Evolutionary conservation across 2,329 filamentous ascomycete genomes (phyloP), one percentile per base, ranked within the genome.

Genomic region (Grosmannia clavigera): DNA sequence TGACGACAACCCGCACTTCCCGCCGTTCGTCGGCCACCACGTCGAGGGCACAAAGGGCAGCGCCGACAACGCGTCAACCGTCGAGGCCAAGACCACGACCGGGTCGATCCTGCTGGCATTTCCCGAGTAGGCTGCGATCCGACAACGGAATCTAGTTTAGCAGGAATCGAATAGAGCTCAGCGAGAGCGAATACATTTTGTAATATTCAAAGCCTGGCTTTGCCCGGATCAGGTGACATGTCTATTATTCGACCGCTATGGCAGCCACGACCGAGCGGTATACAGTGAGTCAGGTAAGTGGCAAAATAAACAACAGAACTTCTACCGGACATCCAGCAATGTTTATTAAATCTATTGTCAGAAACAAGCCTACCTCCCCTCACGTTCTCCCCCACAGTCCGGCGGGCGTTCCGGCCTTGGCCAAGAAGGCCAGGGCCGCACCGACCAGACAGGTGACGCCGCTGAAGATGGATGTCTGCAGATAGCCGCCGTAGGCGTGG

Each of bases 401-500:
- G 58, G 72, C 62, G 1, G 67, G 60, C 0, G 70, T 72, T 3
- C 56, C 62, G 9, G 31, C 19, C 59, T 68, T 68, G 38, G 62
- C 63, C 5, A 56, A 9, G 19, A 65, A 22, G 5, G 63, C 57
- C 2, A 65, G 22, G 12, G 55, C 22, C 1, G 61, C 59, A 3
- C 67, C 65, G 12, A 74, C 70, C 0, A 76, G 70, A 55, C 70
- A 70, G 4, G 68, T 60, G 22, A 70, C 61, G 16, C 69, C 69
- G 29, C 75, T 74, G 60, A 74, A 78, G 5, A 76, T 61, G 25
- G 71, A 70, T 3, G 71, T 66, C 63, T 75, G 62, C 2, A 64
- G 61, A 62, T 72, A 78, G 0, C 71, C 70, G 1, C 68, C 67
- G 61, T 74, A 76, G 22, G 58, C 62, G 12, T 70, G 66, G 12